Evolutionary conservation across 2,329 filamentous ascomycete species (phyloP), one percentile per base, ranked within the genome.

Genomic region (Sordariomycetes sp.): DNA sequence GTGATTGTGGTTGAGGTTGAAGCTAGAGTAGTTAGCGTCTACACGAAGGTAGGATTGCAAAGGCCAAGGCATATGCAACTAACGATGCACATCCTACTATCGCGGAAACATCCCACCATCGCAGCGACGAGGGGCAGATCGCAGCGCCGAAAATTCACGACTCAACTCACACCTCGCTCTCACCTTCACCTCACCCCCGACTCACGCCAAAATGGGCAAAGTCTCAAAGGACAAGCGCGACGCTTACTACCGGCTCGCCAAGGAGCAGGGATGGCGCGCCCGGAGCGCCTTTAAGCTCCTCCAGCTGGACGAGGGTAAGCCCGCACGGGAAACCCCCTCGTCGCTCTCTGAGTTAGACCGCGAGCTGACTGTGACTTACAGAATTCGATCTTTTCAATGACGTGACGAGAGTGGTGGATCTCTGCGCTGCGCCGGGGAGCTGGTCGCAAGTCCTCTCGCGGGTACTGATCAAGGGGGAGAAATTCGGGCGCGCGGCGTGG

Each of bases 161-260:
- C 39, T 45, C 39, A 17, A 4, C 39, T 45, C 6, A 15, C 39
- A 17, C n/a, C 39, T 17, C 39, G 3, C 17, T 45, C 39, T 45
- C 39, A 17, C 39, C 39, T 2, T 17, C 39, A n/a, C 15, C 17
- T n/a, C n/a, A n/a, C 15, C 7, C 39, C 2, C 39, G n/a, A 45
- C 39, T 17, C 6, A 12, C 10, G 36, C 36, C 36, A 10, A 12
- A 39, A 95, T 96, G 91, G 91, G 91, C 1, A 97, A 97, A 70
- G 96, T 94, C 1, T 97, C 92, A 53, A 99, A 99, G 72, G 94
- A 99, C 68, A 99, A 99, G 74, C 88, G 94, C 56, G 94, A 99
- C 70, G 91, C 91, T 52, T 99, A 99, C 74, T 99, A 99, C 68
- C 84, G 94, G 57, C 87, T 99, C 10, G 94, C 94, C 20, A 99